phyloP scores from a whole-genome alignment of 176 grass and related monocot species.

The sorghum (Sorghum bicolor) region Sorghum_bicolor_NCBIv3 NC_012873.2:63367001-63367500 shows the following conservation, averaged over 20 bases:
- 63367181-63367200: conserved; percentile 47
- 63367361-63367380: background rate
- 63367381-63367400: background rate
- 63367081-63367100: conserved; percentile 33
- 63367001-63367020: conserved; percentile 82
- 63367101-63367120: background rate
- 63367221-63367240: conserved; percentile 88
- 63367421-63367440: conserved; percentile 55
- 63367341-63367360: background rate
- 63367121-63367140: background rate
- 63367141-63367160: background rate
- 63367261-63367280: background rate
- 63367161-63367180: background rate
- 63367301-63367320: background rate
- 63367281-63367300: background rate
- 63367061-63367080: conserved; percentile 37
- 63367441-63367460: conserved; percentile 79
- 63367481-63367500: conserved; percentile 90
- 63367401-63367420: conserved; percentile 77
- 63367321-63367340: background rate
- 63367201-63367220: conserved; percentile 90
- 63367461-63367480: conserved; percentile 92
- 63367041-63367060: conserved; percentile 95
- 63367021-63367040: conserved; percentile 97
- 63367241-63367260: conserved; percentile 61